Evolutionary conservation across 768 basidiomycete species (phyloP), one percentile per base, ranked within the genome.

Genomic region (Clavaria fumosa): DNA sequence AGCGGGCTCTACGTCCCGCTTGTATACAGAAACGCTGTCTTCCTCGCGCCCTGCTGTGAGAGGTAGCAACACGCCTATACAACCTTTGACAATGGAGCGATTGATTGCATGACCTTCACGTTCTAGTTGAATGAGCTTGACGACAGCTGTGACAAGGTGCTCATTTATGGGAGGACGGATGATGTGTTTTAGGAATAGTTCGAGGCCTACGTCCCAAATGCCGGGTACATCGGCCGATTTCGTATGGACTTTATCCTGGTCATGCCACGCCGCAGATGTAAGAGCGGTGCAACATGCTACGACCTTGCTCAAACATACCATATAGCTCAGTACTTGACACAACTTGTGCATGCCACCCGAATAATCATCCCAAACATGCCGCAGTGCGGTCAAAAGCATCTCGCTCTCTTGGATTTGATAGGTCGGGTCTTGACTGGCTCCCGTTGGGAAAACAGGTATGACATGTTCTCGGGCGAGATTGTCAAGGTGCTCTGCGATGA

Each of bases 301-400:
- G 42, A 18, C 20, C n/a, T 38, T 34, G 23, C 28, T 14, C 12
- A 23, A 35, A 24, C 72, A 39, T 49, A 95, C 95, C 90, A 99
- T 95, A 53, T 99, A 99, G 52, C 84, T 88, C 46, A 97, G 63
- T 28, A 99, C 72, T 55, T 90, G 88, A 7, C 78, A 73, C 42
- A 99, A 55, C 54, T 91, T 85, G 19, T 69, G 62, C 84, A 96
- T 85, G 53, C 78, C 86, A 7, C 78, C 75, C 4, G 66, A 75
- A 56, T 99, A 95, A 53, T 96, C 89, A 39, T 91, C 83, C 91
- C 95, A 97, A 0, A 93, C 81, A 21, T 70, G 69, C 51, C 72
- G 72, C 38, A 95, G 44, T 20, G 82, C 80, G 50, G 83, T 90
- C 52, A 97, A 58, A 39, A 97, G 66, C 37, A 75, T 56, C 51